A percentile compares a stretch with the other conserved stretches of the same genome.
Evolutionary conservation across 306 rosid species (phyloP).

Genomic region (Cucumis sativus): Cucumber_9930_V3 NC_026660.2:22897001-22897500

Average conservation of each 20-base stretch:
- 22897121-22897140: slow-evolving; percentile 25
- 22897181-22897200: slow-evolving; percentile 92
- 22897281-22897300: slow-evolving; percentile 88
- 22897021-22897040: slow-evolving; percentile 40
- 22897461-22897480: slow-evolving; percentile 27
- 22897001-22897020: slow-evolving; percentile 49
- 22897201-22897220: slow-evolving; percentile 95
- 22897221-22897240: slow-evolving; percentile 91
- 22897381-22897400: background rate
- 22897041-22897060: slow-evolving; percentile 17
- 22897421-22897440: slow-evolving; percentile 5
- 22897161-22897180: slow-evolving; percentile 69
- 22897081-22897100: slow-evolving; percentile 26
- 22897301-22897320: slow-evolving; percentile 92
- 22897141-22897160: slow-evolving; percentile 79
- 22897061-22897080: slow-evolving; percentile 21
- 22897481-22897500: slow-evolving; percentile 27
- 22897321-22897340: slow-evolving; percentile 15
- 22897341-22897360: slow-evolving; percentile 13
- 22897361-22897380: slow-evolving; percentile 8
- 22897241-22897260: slow-evolving; percentile 80
- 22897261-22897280: slow-evolving; percentile 97
- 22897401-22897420: background rate
- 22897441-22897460: slow-evolving; percentile 11
- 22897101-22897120: slow-evolving; percentile 14